Conservation (phyloP, 208 protist species). For the Crithidia expoeki region DNA sequence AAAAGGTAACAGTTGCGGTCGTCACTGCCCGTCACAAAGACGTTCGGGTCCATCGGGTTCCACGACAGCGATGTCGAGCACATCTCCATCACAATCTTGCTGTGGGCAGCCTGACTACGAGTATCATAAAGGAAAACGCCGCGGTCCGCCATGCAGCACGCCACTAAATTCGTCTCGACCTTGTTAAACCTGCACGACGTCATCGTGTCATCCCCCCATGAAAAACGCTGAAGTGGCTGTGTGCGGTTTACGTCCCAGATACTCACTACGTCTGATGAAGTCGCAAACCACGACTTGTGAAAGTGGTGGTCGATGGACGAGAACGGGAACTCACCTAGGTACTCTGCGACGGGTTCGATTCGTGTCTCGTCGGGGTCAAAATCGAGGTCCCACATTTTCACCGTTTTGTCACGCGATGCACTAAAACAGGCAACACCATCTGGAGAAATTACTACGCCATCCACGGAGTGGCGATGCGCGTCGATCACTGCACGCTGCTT, state of each 20-base stretch:
- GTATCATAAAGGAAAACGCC: slow-evolving; percentile 96
- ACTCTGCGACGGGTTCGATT: slow-evolving; percentile 84
- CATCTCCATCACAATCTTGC: slow-evolving; percentile 95
- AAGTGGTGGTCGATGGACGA: slow-evolving; percentile 95
- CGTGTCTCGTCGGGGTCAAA: slow-evolving; percentile 42
- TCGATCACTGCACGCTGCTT: slow-evolving; percentile 68
- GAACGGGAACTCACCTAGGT: slow-evolving; percentile 92
- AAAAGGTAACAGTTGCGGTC: slow-evolving; percentile 98
- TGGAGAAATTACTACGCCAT: slow-evolving; percentile 90
- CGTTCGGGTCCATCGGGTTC: slow-evolving; percentile 98
- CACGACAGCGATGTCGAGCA: slow-evolving; percentile 93
- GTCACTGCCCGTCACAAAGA: slow-evolving; percentile 96
- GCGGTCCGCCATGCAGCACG: slow-evolving; percentile 93
- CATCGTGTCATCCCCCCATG: slow-evolving; percentile 95
- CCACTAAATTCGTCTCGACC: slow-evolving; percentile 90
- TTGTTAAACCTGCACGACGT: slow-evolving; percentile 94
- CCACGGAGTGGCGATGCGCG: slow-evolving; percentile 95
- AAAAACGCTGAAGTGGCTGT: slow-evolving; percentile 92
- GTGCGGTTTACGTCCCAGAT: slow-evolving; percentile 94
- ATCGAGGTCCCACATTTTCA: slow-evolving; percentile 96
- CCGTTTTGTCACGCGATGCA: slow-evolving; percentile 94
- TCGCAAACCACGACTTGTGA: slow-evolving; percentile 91
- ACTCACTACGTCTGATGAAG: slow-evolving; percentile 89
- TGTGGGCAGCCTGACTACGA: slow-evolving; percentile 84
- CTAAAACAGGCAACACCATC: slow-evolving; percentile 93